Evolutionary conservation across 129 eudicot species (phyloP).

Genomic region (Gnaphalium uliginosum): DNA sequence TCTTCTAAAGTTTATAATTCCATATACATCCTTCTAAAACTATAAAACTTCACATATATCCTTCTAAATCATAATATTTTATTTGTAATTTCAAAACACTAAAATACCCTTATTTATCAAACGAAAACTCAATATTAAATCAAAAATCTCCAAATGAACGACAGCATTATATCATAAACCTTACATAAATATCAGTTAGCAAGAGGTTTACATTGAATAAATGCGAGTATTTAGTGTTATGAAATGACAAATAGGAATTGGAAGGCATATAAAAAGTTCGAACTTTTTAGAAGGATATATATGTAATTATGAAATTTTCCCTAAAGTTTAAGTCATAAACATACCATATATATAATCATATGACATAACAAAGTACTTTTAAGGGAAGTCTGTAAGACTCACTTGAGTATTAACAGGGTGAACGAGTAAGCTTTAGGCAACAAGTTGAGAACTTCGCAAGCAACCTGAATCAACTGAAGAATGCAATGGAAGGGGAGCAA

Average conservation of each 20-base stretch:
- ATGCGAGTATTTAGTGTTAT: too few species aligned
- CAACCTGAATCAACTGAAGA: slow-evolving; percentile 42
- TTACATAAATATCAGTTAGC: neutral
- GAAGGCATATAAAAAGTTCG: too few species aligned
- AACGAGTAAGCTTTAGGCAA: slow-evolving; percentile 52
- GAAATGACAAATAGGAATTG: too few species aligned
- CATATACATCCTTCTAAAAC: neutral
- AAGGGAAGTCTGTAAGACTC: too few species aligned
- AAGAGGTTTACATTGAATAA: neutral
- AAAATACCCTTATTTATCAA: neutral
- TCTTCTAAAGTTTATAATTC: neutral
- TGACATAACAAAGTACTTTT: too few species aligned
- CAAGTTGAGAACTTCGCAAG: slow-evolving; percentile 74
- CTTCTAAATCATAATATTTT: too few species aligned
- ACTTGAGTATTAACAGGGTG: slow-evolving; percentile 51
- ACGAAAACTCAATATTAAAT: too few species aligned
- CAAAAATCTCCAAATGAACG: neutral
- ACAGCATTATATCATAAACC: neutral
- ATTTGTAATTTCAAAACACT: too few species aligned
- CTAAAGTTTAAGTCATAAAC: too few species aligned
- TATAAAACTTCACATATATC: too few species aligned
- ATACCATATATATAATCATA: too few species aligned
- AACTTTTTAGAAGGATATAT: neutral
- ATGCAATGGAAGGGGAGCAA: slow-evolving; percentile 38
- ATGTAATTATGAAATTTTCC: neutral